phyloP scores from a whole-genome alignment of 2,329 filamentous ascomycete species.

The Ophiostoma fasciatum region DNA sequence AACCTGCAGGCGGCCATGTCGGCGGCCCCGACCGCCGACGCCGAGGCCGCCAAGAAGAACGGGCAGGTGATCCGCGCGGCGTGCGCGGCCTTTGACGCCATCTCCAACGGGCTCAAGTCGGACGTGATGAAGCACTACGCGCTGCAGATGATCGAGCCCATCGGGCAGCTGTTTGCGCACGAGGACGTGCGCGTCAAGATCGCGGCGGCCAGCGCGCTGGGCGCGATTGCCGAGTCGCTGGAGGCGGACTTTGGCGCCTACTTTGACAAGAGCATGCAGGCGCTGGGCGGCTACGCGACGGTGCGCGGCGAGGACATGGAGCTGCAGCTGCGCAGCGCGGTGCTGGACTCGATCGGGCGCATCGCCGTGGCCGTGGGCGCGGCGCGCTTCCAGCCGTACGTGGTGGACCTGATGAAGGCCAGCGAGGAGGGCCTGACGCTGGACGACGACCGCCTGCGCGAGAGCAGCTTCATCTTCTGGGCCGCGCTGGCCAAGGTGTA shows the following conservation, averaged over 20 bases:
- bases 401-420: constrained; percentile 77
- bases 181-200: constrained; percentile 82
- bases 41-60: constrained; percentile 54
- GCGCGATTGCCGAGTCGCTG: constrained; percentile 76
- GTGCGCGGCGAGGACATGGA: constrained; percentile 86
- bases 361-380: constrained; percentile 81
- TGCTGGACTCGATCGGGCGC: constrained; percentile 85
- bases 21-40: constrained; percentile 48
- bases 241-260: constrained; percentile 77
- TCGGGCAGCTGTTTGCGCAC: constrained; percentile 71
- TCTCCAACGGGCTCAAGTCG: constrained; percentile 72
- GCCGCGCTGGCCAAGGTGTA: constrained; percentile 90
- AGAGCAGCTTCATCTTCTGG: constrained; percentile 97
- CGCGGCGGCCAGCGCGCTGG: constrained; percentile 74
- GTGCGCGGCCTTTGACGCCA: constrained; percentile 79
- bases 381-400: constrained; percentile 78
- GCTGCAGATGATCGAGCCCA: constrained; percentile 65
- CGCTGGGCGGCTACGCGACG: constrained; percentile 68
- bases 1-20: constrained; percentile 76
- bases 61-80: constrained; percentile 78
- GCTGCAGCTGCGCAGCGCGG: constrained; percentile 74
- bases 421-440: constrained; percentile 83
- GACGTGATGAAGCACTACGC: constrained; percentile 73
- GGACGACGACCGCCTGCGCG: constrained; percentile 78
- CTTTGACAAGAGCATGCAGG: constrained; percentile 80